phyloP scores from a whole-genome alignment of 345 rosid species.

The Syzygium jambos region DNA sequence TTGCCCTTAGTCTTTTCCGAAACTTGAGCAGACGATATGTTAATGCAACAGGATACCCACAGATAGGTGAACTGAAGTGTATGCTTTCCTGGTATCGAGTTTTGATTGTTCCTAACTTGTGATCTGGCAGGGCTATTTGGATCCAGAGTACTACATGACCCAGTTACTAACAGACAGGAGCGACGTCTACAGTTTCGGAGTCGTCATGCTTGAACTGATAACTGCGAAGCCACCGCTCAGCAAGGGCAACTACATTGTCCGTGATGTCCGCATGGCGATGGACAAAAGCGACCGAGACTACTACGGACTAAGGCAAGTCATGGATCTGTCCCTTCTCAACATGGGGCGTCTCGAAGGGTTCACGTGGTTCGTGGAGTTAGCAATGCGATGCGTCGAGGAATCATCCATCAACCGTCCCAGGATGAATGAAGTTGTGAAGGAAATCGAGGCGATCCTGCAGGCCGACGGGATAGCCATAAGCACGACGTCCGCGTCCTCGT shows the following conservation, averaged over 20 bases:
- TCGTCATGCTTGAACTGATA: conserved; percentile 20
- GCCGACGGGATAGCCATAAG: conserved; percentile 7
- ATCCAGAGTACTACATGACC: conserved; percentile 23
- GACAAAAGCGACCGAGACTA: conserved; percentile 3
- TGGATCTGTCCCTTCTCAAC: conserved; percentile 4
- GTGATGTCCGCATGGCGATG: conserved; percentile 4
- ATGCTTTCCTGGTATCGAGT: not conserved
- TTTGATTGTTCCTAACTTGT: not conserved
- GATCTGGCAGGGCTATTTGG: conserved; percentile 17
- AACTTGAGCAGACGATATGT: not conserved
- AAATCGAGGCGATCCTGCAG: conserved; percentile 21
- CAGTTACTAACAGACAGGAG: conserved; percentile 20
- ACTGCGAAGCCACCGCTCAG: conserved; percentile 13
- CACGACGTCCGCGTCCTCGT: conserved; percentile 3
- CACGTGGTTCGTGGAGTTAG: conserved; percentile 17
- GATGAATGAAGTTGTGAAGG: conserved; percentile 27
- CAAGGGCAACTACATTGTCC: conserved; percentile 14
- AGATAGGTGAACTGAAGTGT: not conserved
- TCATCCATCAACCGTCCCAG: conserved; percentile 16
- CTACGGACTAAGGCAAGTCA: conserved; percentile 1
- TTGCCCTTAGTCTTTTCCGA: not conserved
- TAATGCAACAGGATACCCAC: not conserved
- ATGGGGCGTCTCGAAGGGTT: conserved; percentile 14
- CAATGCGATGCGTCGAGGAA: conserved; percentile 18
- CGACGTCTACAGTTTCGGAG: conserved; percentile 25